Conservation (phyloP, 2,329 filamentous ascomycete species). For the Aspergillus tamarii region DNA sequence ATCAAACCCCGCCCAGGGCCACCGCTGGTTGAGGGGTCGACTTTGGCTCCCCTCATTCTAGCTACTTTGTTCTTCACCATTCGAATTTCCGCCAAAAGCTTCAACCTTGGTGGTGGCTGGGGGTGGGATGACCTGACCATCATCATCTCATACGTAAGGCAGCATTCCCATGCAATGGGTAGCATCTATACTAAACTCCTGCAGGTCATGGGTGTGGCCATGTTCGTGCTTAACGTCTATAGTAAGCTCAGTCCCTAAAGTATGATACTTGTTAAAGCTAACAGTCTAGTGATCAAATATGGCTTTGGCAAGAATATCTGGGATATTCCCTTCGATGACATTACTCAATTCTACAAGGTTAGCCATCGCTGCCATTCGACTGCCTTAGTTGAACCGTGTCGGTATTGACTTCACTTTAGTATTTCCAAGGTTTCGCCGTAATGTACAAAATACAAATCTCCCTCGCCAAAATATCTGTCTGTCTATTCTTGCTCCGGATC, state of each 20-base stretch:
- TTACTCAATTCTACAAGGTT: conserved; percentile 17
- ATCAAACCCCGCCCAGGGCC: conserved; percentile 7
- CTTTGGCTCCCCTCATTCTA: conserved; percentile 18
- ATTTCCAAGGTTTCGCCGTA: conserved; percentile 24
- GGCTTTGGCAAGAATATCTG: conserved; percentile 21
- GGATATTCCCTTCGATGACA: conserved; percentile 17
- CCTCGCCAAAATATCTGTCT: conserved; percentile 30
- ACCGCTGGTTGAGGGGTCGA: conserved; percentile 15
- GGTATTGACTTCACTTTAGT: conserved; percentile 5
- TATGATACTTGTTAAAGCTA: background rate
- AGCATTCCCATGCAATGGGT: no score
- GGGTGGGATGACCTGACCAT: conserved; percentile 23
- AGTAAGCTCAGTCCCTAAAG: conserved; percentile 11
- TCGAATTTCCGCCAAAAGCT: conserved; percentile 18
- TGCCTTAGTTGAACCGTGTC: background rate
- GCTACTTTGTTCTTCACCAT: conserved; percentile 19
- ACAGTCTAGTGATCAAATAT: conserved; percentile 15
- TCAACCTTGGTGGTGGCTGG: conserved; percentile 23
- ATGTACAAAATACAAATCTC: conserved; percentile 28
- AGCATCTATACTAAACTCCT: background rate
- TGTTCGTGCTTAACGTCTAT: conserved; percentile 16
- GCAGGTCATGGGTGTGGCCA: conserved; percentile 15
- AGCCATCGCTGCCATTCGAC: background rate
- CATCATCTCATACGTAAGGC: conserved; percentile 18
- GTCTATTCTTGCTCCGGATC: conserved; percentile 29